phyloP scores from a whole-genome alignment of 192 early-diverging fungal species.

The Ambispora gerdemannii region DNA sequence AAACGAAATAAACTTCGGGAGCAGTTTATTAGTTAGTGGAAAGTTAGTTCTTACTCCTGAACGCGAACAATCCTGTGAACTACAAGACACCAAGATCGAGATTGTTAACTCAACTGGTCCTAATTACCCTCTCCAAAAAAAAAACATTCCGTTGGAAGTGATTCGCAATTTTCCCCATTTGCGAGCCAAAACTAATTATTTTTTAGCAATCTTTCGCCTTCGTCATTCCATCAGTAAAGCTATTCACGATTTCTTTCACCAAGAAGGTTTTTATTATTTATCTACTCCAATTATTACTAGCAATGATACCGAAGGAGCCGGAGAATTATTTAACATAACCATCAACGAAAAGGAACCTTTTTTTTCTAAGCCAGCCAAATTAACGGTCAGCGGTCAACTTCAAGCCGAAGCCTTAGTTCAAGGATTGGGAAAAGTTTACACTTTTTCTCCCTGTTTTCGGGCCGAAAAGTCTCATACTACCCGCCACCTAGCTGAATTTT shows the following conservation, averaged over 20 bases:
- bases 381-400: conserved; percentile 19
- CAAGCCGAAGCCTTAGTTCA: conserved; percentile 20
- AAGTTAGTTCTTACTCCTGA: not conserved
- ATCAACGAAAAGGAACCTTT: conserved; percentile 10
- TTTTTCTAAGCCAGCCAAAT: conserved; percentile 8
- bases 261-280: conserved; percentile 18
- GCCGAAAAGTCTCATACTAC: conserved; percentile 23
- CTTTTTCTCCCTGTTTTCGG: conserved; percentile 18
- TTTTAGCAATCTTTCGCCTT: conserved; percentile 3
- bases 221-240: not conserved
- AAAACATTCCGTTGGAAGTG: conserved; percentile 17
- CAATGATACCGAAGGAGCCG: conserved; percentile 13
- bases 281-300: conserved; percentile 12
- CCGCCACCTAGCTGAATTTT: conserved; percentile 50
- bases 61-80: not conserved
- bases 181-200: conserved; percentile 25
- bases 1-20: conserved; percentile 3
- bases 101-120: not conserved
- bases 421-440: conserved; percentile 21
- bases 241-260: conserved; percentile 15
- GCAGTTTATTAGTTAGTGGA: conserved; percentile 10
- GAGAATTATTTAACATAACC: conserved; percentile 16
- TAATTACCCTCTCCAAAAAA: conserved; percentile 19
- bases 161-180: conserved; percentile 15
- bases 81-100: not conserved